Base-by-base conservation (phyloP, 1,284 basidiomycete genomes). In the Cryptococcus deneoformans region DNA sequence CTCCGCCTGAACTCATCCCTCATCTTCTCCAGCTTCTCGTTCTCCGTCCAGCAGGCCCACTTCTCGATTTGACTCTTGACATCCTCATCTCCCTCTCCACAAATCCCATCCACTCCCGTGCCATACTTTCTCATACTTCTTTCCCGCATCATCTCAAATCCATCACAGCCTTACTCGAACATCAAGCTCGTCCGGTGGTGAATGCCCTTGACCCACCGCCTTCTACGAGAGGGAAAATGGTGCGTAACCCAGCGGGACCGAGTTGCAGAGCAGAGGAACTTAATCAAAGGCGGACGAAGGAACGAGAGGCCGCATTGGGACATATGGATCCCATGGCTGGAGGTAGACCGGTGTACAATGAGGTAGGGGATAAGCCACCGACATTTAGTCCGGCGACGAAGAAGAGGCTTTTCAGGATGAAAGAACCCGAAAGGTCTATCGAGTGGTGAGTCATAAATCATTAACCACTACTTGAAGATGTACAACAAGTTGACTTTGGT, bases 381-480 rank as follows among this genome's bases (percentile, higher is more conserved):
- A 37, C 51, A 2, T 49, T 75, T 36, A 54, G 61, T 14, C 56
- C 58, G 12, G 46, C 61, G 2, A 61, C 65, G 12, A 67, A 64
- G 54, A 58, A 56, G 36, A 67, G 65, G 53, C 61, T 77, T 53
- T 72, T 66, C 47, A 50, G 47, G 11, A 70, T 75, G 71, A 56
- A 59, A 34, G 75, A 77, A 61, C 72, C 75, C 4, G 58, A 60
- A 43, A 60, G 75, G 54, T 70, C 68, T 12, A 73, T 77, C 12
- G 52, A 60, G 1, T 77, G 75, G 75, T 77, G 20, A 14, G 45
- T n/a, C 20, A 16, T 11, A 10, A 29, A 29, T 46, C 36, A 37
- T n/a, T n/a, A 40, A 40, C 35, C 14, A 9, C 37, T 9, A 16
- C 29, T 40, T 44, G 20, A 20, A 20, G 20, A 20, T 20, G 44